Evolutionary conservation across 371 early-diverging fungal species (phyloP).

Genomic region (Mortierella sp.): DNA sequence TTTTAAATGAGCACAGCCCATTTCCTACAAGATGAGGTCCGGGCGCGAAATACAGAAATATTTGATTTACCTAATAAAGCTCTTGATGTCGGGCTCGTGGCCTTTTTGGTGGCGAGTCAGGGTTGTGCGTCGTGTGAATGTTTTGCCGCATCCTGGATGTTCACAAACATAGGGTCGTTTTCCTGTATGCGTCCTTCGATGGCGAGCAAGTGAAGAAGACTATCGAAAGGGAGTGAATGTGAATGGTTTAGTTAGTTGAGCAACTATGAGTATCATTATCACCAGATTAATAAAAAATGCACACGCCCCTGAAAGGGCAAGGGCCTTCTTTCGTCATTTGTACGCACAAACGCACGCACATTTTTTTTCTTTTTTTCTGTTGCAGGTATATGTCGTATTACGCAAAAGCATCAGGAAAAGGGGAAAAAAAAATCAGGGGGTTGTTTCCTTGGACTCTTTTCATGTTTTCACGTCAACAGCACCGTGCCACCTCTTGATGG

Average conservation of each 20-base stretch:
- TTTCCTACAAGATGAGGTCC: neutral
- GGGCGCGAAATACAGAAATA: neutral
- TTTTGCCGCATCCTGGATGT: constrained; percentile 57
- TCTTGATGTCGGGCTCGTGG: constrained; percentile 51
- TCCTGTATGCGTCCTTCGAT: constrained; percentile 57
- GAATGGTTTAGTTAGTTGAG: no score
- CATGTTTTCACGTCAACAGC: neutral
- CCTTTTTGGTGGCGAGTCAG: constrained; percentile 71
- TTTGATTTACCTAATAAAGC: constrained; percentile 39
- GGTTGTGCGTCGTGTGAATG: constrained; percentile 70
- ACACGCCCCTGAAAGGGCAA: neutral
- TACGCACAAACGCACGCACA: neutral
- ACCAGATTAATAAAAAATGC: no score
- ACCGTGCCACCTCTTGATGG: neutral
- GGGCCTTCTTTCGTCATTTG: constrained; percentile 2
- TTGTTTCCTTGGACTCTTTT: constrained; percentile 9
- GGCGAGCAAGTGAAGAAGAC: constrained; percentile 57
- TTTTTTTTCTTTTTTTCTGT: neutral
- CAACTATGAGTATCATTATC: no score
- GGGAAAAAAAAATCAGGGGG: constrained; percentile 27
- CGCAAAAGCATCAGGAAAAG: constrained; percentile 19
- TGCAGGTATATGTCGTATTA: neutral
- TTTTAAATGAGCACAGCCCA: neutral
- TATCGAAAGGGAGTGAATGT: neutral
- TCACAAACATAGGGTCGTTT: constrained; percentile 63